Evolutionary conservation across 768 basidiomycete species (phyloP).

Genomic region (Cystofilobasidium macerans): DNA sequence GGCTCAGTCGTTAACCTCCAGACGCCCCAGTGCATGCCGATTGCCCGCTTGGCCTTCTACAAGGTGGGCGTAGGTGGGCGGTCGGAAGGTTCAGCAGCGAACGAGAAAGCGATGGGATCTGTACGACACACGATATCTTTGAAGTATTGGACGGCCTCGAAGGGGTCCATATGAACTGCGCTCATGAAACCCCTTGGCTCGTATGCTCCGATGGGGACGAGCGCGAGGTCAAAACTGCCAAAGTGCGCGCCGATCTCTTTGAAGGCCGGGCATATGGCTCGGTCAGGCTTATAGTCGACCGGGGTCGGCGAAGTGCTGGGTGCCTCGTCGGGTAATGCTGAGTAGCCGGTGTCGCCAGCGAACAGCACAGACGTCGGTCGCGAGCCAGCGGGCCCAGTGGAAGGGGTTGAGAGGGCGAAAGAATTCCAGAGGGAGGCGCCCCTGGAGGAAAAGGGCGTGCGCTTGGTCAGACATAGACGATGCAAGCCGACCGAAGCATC

Average conservation of each 20-base stretch:
- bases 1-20: constrained; percentile 33
- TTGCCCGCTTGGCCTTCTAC: constrained; percentile 43
- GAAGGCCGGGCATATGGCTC: constrained; percentile 59
- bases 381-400: background rate
- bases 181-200: constrained; percentile 41
- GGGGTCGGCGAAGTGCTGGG: background rate
- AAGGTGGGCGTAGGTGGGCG: background rate
- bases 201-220: constrained; percentile 59
- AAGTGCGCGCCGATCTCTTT: constrained; percentile 55
- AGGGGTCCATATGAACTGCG: constrained; percentile 54
- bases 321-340: constrained; percentile 30
- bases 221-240: constrained; percentile 55
- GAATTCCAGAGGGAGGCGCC: constrained; percentile 23
- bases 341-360: constrained; percentile 46
- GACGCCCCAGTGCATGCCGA: constrained; percentile 61
- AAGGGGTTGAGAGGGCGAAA: constrained; percentile 7
- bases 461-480: constrained; percentile 28
- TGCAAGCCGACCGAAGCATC: background rate
- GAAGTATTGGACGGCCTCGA: constrained; percentile 59
- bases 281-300: constrained; percentile 30
- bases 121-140: constrained; percentile 47
- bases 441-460: background rate
- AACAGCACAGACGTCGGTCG: constrained; percentile 35
- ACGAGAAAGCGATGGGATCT: background rate
- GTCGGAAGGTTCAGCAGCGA: background rate